phyloP scores from a whole-genome alignment of 495 filamentous ascomycete species.

The Ascodesmis nigricans region DNA sequence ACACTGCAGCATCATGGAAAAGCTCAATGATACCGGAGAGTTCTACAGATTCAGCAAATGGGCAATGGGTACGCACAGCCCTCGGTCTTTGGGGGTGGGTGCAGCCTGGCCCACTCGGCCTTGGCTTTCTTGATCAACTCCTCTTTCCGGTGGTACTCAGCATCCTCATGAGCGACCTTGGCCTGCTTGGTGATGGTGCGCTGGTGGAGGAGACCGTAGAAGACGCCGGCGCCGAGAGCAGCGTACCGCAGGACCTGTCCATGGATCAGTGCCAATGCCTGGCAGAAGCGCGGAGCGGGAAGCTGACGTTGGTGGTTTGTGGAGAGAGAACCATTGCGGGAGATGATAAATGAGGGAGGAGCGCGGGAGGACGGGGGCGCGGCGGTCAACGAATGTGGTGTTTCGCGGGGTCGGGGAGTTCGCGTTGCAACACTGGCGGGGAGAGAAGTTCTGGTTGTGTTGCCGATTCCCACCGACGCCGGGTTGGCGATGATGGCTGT shows the following conservation, averaged over 20 bases:
- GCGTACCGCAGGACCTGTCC: slow-evolving; percentile 81
- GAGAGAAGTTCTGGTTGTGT: too few species aligned
- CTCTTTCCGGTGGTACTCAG: slow-evolving; percentile 71
- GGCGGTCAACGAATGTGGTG: slow-evolving; percentile 7
- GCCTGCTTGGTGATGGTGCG: slow-evolving; percentile 42
- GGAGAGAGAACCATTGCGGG: slow-evolving; percentile 18
- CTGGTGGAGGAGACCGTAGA: slow-evolving; percentile 90
- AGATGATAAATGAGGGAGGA: not conserved
- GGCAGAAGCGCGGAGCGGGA: slow-evolving; percentile 7
- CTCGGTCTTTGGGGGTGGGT: slow-evolving; percentile 32
- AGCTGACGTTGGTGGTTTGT: slow-evolving; percentile 22
- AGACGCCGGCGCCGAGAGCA: slow-evolving; percentile 62
- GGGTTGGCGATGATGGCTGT: too few species aligned
- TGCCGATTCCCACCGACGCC: too few species aligned
- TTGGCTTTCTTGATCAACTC: slow-evolving; percentile 76
- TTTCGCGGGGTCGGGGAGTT: too few species aligned
- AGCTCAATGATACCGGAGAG: slow-evolving; percentile 7
- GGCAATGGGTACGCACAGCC: slow-evolving; percentile 33
- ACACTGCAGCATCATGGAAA: not conserved
- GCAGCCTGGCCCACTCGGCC: slow-evolving; percentile 65
- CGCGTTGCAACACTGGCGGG: too few species aligned
- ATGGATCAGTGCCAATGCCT: slow-evolving; percentile 1
- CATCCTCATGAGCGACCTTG: slow-evolving; percentile 41
- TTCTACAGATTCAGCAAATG: not conserved
- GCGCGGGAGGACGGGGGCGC: slow-evolving; percentile 1